These are phyloP conservation scores for Amesomyces nigricolor DNA, from an alignment of 2,329 filamentous ascomycete species.

Conservation along the genomic window DNA sequence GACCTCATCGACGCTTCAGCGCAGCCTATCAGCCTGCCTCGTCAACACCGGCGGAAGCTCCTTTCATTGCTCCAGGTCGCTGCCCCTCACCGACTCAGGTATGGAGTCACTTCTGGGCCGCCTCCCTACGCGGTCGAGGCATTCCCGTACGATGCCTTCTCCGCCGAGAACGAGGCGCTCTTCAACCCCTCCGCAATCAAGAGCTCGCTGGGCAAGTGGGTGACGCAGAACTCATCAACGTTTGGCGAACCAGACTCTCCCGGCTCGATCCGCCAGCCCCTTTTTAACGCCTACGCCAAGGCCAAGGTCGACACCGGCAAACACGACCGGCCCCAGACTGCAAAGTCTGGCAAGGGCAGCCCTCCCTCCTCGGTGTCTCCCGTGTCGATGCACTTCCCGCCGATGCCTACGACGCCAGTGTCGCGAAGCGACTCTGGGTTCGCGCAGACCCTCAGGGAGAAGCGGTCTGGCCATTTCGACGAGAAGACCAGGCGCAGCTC, in stretches of 20 bases:
- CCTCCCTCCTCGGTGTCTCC: conserved; percentile 66
- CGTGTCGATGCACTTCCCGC: conserved; percentile 70
- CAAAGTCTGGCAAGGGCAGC: conserved; percentile 57
- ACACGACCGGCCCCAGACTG: conserved; percentile 72
- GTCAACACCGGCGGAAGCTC: conserved; percentile 85
- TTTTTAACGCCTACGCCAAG: conserved; percentile 89
- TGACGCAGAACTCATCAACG: conserved; percentile 79
- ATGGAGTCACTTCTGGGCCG: conserved; percentile 79
- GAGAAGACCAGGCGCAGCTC: conserved; percentile 75
- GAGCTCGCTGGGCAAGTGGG: conserved; percentile 76
- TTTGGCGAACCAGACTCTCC: conserved; percentile 65
- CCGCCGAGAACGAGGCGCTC: conserved; percentile 75
- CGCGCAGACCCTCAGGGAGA: conserved; percentile 80
- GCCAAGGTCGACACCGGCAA: conserved; percentile 62
- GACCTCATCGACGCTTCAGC: conserved; percentile 83
- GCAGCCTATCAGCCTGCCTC: conserved; percentile 71
- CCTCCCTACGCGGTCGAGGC: conserved; percentile 90
- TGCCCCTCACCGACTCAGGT: conserved; percentile 82
- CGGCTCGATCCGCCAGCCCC: conserved; percentile 51
- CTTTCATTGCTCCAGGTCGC: conserved; percentile 81
- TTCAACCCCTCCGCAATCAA: conserved; percentile 67
- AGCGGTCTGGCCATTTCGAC: conserved; percentile 89
- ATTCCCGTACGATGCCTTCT: conserved; percentile 84
- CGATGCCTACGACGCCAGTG: conserved; percentile 69
- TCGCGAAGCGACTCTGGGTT: conserved; percentile 90